Conservation (phyloP, 352 stramenopile genomes). For the Globisporangium parvum region DNA sequence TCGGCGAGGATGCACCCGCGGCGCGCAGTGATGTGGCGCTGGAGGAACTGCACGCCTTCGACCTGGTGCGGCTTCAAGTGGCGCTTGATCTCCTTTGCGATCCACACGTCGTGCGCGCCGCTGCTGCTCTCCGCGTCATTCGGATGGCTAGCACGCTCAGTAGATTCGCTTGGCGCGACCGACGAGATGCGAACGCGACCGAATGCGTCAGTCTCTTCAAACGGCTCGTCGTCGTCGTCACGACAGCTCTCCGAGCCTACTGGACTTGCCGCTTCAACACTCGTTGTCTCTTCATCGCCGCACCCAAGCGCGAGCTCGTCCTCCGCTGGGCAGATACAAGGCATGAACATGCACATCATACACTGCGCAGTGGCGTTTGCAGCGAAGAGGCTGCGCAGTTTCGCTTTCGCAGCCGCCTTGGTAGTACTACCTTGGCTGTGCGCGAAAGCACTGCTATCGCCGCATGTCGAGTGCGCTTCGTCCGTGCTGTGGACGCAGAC, state of each 20-base stretch:
- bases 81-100: slow-evolving; percentile 71
- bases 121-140: neutral
- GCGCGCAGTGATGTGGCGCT: slow-evolving; percentile 38
- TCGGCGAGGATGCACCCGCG: slow-evolving; percentile 84
- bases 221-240: slow-evolving; percentile 15
- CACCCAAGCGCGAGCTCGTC: slow-evolving; percentile 21
- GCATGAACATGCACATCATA: slow-evolving; percentile 69
- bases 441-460: neutral
- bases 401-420: slow-evolving; percentile 15
- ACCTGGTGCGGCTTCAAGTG: slow-evolving; percentile 76
- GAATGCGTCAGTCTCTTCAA: slow-evolving; percentile 40
- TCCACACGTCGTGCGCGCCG: slow-evolving; percentile 30
- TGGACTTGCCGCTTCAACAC: slow-evolving; percentile 32
- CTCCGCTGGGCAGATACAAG: slow-evolving; percentile 67
- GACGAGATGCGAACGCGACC: slow-evolving; percentile 42
- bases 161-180: neutral
- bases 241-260: slow-evolving; percentile 19
- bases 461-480: slow-evolving; percentile 8
- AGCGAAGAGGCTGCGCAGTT: slow-evolving; percentile 49
- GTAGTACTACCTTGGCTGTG: slow-evolving; percentile 1
- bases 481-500: slow-evolving; percentile 49
- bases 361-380: slow-evolving; percentile 54
- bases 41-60: slow-evolving; percentile 66
- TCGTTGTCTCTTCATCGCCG: slow-evolving; percentile 38
- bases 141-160: too few relatives aligned